These are phyloP conservation scores for Pseudozyma sp. DNA, from an alignment of 1,284 basidiomycete species.

Conservation along the genomic window DNA sequence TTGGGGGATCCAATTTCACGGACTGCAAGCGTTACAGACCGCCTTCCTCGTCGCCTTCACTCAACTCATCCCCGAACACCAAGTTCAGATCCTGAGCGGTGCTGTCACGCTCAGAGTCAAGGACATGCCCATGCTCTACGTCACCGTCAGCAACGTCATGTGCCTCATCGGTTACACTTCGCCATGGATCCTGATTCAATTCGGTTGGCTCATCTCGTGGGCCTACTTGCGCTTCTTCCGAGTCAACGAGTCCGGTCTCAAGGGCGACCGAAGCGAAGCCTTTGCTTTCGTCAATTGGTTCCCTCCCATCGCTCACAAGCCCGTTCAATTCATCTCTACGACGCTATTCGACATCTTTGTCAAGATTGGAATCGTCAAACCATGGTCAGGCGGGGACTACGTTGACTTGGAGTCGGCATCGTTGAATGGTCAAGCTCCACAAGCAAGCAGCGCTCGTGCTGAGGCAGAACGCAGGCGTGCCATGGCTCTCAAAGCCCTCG, in stretches of 20 bases:
- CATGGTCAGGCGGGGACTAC: slow-evolving; percentile 71
- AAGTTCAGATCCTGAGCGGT: slow-evolving; percentile 86
- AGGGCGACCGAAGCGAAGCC: slow-evolving; percentile 92
- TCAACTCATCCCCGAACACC: slow-evolving; percentile 96
- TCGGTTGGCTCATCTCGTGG: slow-evolving; percentile 96
- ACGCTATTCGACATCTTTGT: slow-evolving; percentile 76
- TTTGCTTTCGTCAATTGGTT: slow-evolving; percentile 98
- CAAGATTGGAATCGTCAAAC: slow-evolving; percentile 78
- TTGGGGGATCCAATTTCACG: slow-evolving; percentile 88
- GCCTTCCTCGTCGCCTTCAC: slow-evolving; percentile 94
- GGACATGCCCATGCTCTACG: slow-evolving; percentile 91
- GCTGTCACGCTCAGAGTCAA: slow-evolving; percentile 88
- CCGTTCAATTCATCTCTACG: slow-evolving; percentile 78
- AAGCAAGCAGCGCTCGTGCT: slow-evolving; percentile 45
- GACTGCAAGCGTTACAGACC: slow-evolving; percentile 90
- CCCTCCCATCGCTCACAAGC: slow-evolving; percentile 79
- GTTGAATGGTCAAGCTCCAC: slow-evolving; percentile 72
- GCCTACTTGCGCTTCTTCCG: slow-evolving; percentile 97
- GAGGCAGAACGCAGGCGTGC: slow-evolving; percentile 74
- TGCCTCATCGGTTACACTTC: slow-evolving; percentile 88
- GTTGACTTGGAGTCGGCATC: slow-evolving; percentile 72
- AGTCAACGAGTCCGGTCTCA: slow-evolving; percentile 75
- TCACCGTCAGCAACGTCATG: slow-evolving; percentile 89
- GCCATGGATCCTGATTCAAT: slow-evolving; percentile 93
- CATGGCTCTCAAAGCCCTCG: slow-evolving; percentile 93